A percentile compares a stretch with the other conserved stretches of the same genome.
These are phyloP conservation scores for Candida dendrica DNA, from an alignment of 805 yeast genomes.

Conservation along the genomic window DNA sequence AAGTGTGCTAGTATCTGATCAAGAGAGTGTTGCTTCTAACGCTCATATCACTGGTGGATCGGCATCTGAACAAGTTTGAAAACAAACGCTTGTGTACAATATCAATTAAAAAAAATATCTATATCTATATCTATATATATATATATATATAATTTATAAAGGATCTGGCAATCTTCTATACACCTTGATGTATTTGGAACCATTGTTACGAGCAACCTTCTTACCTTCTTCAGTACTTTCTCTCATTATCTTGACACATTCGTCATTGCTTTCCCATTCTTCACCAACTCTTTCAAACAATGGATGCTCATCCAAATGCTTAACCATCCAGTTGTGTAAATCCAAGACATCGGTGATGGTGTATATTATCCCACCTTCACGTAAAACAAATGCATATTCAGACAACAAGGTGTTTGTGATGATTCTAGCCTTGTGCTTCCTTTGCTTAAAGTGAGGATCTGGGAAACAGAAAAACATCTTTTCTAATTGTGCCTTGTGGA, in stretches of 20 bases:
- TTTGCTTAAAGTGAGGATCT: slow-evolving; percentile 97
- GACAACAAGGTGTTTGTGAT: slow-evolving; percentile 81
- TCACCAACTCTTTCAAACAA: slow-evolving; percentile 71
- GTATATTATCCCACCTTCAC: slow-evolving; percentile 81
- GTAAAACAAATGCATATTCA: slow-evolving; percentile 87
- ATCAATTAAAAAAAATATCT: no score
- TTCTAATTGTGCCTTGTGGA: slow-evolving; percentile 69
- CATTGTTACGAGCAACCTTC: slow-evolving; percentile 87
- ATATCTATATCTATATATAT: no score
- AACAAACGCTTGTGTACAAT: no score
- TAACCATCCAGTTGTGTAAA: slow-evolving; percentile 93
- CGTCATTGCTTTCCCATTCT: slow-evolving; percentile 76
- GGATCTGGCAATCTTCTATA: slow-evolving; percentile 68
- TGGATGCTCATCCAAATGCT: slow-evolving; percentile 86
- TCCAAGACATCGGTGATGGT: slow-evolving; percentile 96
- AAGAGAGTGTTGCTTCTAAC: slow-evolving; percentile 9
- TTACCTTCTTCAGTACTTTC: slow-evolving; percentile 97
- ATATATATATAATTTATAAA: slow-evolving; percentile 12
- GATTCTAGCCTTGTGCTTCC: slow-evolving; percentile 96
- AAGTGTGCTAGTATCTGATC: slow-evolving; percentile 19
- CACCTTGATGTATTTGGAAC: slow-evolving; percentile 84
- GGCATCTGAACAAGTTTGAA: no score
- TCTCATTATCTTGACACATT: slow-evolving; percentile 81
- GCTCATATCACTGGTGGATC: not conserved
- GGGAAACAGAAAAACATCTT: slow-evolving; percentile 98